Percentiles rank a stretch among this genome's conserved stretches.
Conservation (phyloP, 768 basidiomycete species). For the Mycena sanguinolenta region DNA sequence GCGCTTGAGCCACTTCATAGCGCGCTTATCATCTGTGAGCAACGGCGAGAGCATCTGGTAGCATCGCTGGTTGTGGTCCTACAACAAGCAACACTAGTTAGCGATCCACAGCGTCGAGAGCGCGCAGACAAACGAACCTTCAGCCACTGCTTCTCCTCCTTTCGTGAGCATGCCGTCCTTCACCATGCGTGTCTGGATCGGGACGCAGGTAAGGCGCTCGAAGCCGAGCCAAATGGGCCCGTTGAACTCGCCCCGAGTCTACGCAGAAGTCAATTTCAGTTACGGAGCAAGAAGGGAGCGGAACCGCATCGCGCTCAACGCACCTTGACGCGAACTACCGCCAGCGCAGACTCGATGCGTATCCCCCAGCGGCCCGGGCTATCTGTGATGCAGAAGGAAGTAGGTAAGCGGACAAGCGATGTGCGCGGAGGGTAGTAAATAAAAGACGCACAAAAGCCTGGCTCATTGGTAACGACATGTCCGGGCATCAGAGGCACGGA, state of each 20-base stretch:
- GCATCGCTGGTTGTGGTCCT: conserved; percentile 88
- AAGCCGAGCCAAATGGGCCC: conserved; percentile 90
- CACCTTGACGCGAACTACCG: conserved; percentile 75
- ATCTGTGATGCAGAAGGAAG: conserved; percentile 57
- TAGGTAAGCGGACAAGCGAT: conserved; percentile 31
- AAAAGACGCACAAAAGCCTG: conserved; percentile 83
- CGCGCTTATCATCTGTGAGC: conserved; percentile 84
- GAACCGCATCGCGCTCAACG: conserved; percentile 33
- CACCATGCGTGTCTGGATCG: conserved; percentile 93
- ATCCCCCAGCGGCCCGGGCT: conserved; percentile 88
- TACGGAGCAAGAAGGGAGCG: background rate
- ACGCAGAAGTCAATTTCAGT: conserved; percentile 24
- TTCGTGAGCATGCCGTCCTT: conserved; percentile 86
- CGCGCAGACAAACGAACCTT: conserved; percentile 60
- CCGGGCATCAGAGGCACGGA: conserved; percentile 82
- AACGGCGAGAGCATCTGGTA: conserved; percentile 72
- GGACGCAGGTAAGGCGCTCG: conserved; percentile 93
- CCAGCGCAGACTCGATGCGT: conserved; percentile 89
- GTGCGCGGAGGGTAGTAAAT: conserved; percentile 24
- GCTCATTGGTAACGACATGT: conserved; percentile 94
- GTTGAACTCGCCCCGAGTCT: conserved; percentile 82
- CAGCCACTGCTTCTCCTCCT: conserved; percentile 90
- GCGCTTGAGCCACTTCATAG: conserved; percentile 83
- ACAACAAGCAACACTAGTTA: conserved; percentile 1
- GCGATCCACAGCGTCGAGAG: conserved; percentile 5